phyloP scores from a whole-genome alignment of 176 grass and related monocot genomes.

The Juncus effusus region DNA sequence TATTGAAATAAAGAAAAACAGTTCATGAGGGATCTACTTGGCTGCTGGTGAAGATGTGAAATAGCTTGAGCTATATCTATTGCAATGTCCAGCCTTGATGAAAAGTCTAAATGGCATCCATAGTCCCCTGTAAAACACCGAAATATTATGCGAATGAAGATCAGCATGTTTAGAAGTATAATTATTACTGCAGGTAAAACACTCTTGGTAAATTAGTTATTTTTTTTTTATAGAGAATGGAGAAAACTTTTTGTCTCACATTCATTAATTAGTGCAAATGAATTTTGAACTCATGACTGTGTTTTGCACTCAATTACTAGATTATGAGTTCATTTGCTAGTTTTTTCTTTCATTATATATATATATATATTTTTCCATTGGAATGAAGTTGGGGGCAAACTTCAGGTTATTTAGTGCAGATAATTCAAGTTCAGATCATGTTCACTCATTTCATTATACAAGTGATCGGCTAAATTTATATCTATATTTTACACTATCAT shows the following conservation, averaged over 20 bases:
- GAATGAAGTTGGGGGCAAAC: too few relatives aligned
- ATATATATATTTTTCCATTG: too few relatives aligned
- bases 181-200: background rate
- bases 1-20: background rate
- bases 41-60: conserved; percentile 13
- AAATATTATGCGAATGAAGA: background rate
- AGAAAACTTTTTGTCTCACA: background rate
- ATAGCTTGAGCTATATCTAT: conserved; percentile 12
- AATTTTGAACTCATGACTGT: background rate
- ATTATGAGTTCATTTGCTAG: too few relatives aligned
- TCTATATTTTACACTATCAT: too few relatives aligned
- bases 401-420: too few relatives aligned
- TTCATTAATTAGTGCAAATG: background rate
- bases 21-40: conserved; percentile 1
- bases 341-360: too few relatives aligned
- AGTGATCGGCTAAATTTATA: too few relatives aligned
- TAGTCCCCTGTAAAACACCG: background rate
- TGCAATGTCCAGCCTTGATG: conserved; percentile 8
- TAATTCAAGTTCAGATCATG: too few relatives aligned
- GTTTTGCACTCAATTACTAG: background rate
- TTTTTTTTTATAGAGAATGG: too few relatives aligned
- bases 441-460: too few relatives aligned
- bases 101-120: background rate
- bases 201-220: too few relatives aligned
- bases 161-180: background rate